Conservation (phyloP, 208 protist species). For the Trypanosoma melophagium region DNA sequence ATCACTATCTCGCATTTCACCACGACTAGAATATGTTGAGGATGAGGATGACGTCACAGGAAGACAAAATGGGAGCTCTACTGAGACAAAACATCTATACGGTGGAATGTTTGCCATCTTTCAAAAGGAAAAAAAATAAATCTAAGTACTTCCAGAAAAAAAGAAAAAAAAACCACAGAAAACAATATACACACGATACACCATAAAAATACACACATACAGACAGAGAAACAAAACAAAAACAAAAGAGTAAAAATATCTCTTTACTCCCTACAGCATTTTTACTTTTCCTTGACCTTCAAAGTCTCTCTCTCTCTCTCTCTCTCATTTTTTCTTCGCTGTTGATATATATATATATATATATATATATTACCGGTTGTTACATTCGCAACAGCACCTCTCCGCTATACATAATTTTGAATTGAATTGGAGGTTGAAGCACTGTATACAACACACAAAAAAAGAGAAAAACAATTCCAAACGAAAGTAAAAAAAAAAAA, state of each 20-base stretch:
- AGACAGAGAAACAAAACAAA: conserved; percentile 15
- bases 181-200: conserved; percentile 5
- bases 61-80: conserved; percentile 75
- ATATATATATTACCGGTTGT: too few relatives aligned
- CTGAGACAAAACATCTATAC: conserved; percentile 55
- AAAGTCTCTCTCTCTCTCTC: background rate
- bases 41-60: conserved; percentile 23
- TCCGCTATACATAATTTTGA: background rate
- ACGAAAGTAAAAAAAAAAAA: too few relatives aligned
- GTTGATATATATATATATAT: too few relatives aligned
- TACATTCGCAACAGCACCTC: background rate
- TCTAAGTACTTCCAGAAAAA: background rate
- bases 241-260: conserved; percentile 1
- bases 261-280: background rate
- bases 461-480: too few relatives aligned
- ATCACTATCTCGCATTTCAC: conserved; percentile 4
- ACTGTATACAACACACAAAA: too few relatives aligned
- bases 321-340: background rate
- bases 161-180: conserved; percentile 21
- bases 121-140: background rate
- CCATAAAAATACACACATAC: conserved; percentile 1
- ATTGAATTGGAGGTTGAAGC: background rate
- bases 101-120: conserved; percentile 18
- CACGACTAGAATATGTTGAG: conserved; percentile 1
- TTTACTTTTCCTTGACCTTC: conserved; percentile 1